Base-by-base conservation (phyloP, 116 monocot species). In the Zostera marina region DNA sequence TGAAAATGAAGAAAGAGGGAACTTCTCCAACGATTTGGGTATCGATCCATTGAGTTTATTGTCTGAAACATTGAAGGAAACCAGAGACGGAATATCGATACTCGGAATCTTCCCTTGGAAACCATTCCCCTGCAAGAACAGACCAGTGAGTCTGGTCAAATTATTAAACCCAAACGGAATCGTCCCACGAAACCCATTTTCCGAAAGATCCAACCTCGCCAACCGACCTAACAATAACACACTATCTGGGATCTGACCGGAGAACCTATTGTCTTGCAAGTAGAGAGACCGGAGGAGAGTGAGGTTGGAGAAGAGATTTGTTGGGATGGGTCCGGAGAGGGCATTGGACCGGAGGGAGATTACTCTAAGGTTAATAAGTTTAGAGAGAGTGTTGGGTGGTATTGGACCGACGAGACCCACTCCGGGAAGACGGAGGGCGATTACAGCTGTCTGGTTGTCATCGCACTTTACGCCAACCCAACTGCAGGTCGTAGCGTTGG, bases 381-480 rank as follows among this genome's bases (percentile, higher is more conserved):
- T 56, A 61, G 78, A 70, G 53, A 93, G 67, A 12, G 92, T 83
- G 16, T 26, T 43, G 26, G 80, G 32, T 2, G 84, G 83, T 41
- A 93, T 68, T 49, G 72, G 70, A 11, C 93, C 93, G 15, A 77
- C 58, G 17, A 93, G 93, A 8, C 84, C 93, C 51, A 70, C 72
- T 11, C 74, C 93, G 66, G 93, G 93, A 23, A 93, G 84, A 55
- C 62, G 93, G 69, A 93, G 79, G 22, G 48, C 67, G 7, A 59
- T 51, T 19, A 93, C 88, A 20, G 77, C 15, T 40, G 74, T 52
- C 42, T 44, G 67, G 69, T 52, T 24, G 17, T 68, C 7, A 81
- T 81, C 74, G 71, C 93, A 93, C 11, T 62, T 74, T 61, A 93
- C 81, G 47, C 93, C 93, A 11, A 76, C 68, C 88, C 84, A 93